These are phyloP conservation scores for Leishmania mexicana DNA, from an alignment of 208 protist species.

Conservation along the genomic window DNA sequence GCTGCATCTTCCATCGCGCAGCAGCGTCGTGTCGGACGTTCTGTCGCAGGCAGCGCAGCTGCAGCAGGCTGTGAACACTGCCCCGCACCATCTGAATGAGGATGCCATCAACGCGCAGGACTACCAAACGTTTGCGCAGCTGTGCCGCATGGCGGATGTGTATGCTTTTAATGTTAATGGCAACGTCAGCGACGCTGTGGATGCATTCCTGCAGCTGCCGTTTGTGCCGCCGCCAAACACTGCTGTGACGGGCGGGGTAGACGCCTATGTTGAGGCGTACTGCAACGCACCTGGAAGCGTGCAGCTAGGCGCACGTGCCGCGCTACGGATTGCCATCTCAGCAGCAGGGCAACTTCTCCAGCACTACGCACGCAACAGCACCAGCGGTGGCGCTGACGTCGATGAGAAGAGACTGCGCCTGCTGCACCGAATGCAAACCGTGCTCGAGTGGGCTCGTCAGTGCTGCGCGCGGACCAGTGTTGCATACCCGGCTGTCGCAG, in stretches of 20 bases:
- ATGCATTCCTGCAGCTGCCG: conserved; percentile 52
- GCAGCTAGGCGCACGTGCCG: conserved; percentile 35
- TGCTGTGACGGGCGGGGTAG: conserved; percentile 27
- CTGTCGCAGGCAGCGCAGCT: conserved; percentile 47
- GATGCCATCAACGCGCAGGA: conserved; percentile 21
- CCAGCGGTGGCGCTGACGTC: conserved; percentile 22
- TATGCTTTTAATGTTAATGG: conserved; percentile 37
- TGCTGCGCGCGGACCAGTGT: conserved; percentile 47
- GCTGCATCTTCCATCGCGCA: conserved; percentile 54
- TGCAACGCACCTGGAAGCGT: conserved; percentile 28
- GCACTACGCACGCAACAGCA: conserved; percentile 19
- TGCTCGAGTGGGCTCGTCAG: conserved; percentile 58
- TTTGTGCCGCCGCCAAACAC: conserved; percentile 50
- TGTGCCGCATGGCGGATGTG: conserved; percentile 70
- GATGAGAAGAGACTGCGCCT: conserved; percentile 29
- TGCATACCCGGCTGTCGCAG: conserved; percentile 36
- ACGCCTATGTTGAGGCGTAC: conserved; percentile 35
- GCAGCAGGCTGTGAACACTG: conserved; percentile 28
- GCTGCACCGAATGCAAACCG: conserved; percentile 47
- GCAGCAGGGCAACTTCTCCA: conserved; percentile 28
- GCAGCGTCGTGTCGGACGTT: conserved; percentile 40
- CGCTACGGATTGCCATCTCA: conserved; percentile 37
- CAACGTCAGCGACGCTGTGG: conserved; percentile 46
- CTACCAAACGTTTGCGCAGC: conserved; percentile 30
- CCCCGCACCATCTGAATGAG: conserved; percentile 10